Percentiles rank a stretch among this genome's conserved stretches.
Evolutionary conservation across 2,329 filamentous ascomycete genomes (phyloP).

Genomic region (Epichloe amarillans): DNA sequence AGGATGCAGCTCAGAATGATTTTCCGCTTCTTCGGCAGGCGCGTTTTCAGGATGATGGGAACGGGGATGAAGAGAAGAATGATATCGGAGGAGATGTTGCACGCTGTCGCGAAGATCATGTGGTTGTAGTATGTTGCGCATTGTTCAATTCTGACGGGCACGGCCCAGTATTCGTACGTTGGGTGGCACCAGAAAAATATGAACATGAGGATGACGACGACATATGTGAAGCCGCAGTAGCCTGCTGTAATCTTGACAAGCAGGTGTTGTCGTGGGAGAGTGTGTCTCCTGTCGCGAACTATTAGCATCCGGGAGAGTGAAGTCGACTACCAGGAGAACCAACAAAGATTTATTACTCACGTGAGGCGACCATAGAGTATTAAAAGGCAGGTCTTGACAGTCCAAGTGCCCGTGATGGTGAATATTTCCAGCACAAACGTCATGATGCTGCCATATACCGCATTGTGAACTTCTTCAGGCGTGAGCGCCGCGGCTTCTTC

Average conservation of each 20-base stretch:
- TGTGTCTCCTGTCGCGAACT: conserved; percentile 11
- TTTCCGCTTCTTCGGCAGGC: conserved; percentile 31
- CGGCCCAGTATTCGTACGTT: conserved; percentile 36
- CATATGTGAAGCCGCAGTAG: conserved; percentile 31
- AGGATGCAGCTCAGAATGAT: conserved; percentile 41
- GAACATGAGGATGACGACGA: conserved; percentile 36
- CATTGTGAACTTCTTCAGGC: conserved; percentile 23
- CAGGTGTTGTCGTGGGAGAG: conserved; percentile 18
- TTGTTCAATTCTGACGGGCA: conserved; percentile 29
- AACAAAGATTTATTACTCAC: conserved; percentile 18
- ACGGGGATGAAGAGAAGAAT: conserved; percentile 31
- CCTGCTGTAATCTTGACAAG: conserved; percentile 28
- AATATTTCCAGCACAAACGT: conserved; percentile 40
- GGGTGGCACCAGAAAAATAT: conserved; percentile 41
- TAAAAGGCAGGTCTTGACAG: conserved; percentile 38
- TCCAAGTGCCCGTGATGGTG: conserved; percentile 37
- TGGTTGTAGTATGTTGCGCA: conserved; percentile 34
- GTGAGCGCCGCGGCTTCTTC: conserved; percentile 29
- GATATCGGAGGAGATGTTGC: conserved; percentile 33
- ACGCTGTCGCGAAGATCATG: conserved; percentile 31
- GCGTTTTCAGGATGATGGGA: conserved; percentile 28
- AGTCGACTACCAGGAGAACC: too few relatives aligned
- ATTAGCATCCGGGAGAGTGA: neutral
- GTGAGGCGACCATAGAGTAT: conserved; percentile 40
- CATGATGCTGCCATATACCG: conserved; percentile 40